Conservation (phyloP, 805 yeast genomes). For the Debaryomyces tyrocola region DNA sequence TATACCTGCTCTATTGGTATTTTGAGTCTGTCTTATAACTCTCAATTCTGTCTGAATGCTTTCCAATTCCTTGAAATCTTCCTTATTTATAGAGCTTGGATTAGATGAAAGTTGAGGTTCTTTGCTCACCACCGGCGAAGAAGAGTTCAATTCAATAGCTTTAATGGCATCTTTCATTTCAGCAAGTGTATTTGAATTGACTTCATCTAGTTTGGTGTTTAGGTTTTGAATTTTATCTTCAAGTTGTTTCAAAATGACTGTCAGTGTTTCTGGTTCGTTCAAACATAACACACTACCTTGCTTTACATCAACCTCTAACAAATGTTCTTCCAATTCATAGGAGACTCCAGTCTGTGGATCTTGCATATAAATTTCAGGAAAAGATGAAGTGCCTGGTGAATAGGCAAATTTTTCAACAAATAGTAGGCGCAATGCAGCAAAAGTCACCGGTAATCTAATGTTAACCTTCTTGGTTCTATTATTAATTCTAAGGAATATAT, state of each 20-base stretch:
- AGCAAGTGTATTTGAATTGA: conserved; percentile 10
- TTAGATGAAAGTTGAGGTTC: conserved; percentile 7
- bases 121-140: conserved; percentile 1
- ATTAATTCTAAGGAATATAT: conserved; percentile 50
- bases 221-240: conserved; percentile 18
- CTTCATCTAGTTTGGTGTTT: conserved; percentile 16
- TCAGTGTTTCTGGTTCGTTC: conserved; percentile 43
- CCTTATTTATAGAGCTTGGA: background rate
- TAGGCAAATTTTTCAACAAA: conserved; percentile 89
- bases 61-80: conserved; percentile 28
- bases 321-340: conserved; percentile 77
- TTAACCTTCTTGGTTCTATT: conserved; percentile 56
- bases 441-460: conserved; percentile 45
- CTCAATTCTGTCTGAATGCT: conserved; percentile 60
- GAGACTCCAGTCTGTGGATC: conserved; percentile 59
- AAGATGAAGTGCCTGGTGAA: conserved; percentile 66
- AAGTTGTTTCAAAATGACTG: conserved; percentile 16
- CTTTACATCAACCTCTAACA: conserved; percentile 52
- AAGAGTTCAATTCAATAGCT: conserved; percentile 20
- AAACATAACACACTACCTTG: conserved; percentile 62
- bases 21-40: conserved; percentile 57
- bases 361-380: conserved; percentile 77
- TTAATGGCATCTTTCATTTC: conserved; percentile 19
- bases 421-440: conserved; percentile 59
- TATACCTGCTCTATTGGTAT: conserved; percentile 40